Base-by-base conservation (phyloP, 805 yeast species). In the Nakazawaea ambrosiae region DNA sequence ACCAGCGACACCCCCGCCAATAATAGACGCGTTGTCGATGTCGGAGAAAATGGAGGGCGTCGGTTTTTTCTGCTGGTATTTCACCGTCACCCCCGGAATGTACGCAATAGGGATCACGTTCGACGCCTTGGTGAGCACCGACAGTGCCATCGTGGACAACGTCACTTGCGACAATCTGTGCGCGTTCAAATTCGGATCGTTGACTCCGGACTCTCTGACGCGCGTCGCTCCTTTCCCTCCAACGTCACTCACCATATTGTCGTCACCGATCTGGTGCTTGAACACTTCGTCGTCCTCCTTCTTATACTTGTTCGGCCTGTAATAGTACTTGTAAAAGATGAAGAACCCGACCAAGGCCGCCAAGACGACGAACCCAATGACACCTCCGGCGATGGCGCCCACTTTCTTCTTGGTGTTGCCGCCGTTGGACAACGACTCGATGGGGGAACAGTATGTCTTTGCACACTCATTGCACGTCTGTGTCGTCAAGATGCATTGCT, bases 91-190 rank as follows among this genome's bases (percentile, higher is more conserved):
- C 26, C 97, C 97, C 0, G 97, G 97, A 42, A 89, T 85, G 54
- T 88, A 89, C 2, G 95, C 95, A 40, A 90, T 81, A 15, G 96
- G 96, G 43, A 89, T 71, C 45, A 89, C 78, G 57, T 89, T 88
- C 11, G 95, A 83, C 4, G 94, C 94, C 49, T 81, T 76, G 9
- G 92, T 80, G 33, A 80, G 66, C 11, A 80, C 73, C 5, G 88
- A 73, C 22, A 83, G 73, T 7, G 89, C 82, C 53, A 49, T 39
- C 31, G 59, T 55, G 4, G 54, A 43, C 19, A 48, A 46, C 28
- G 62, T 56, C 11, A 50, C 53, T 36, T 57, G 56, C 14, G 58
- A 49, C 35, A 44, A 28, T 41, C 58, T 49, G 36, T 27, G 16
- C 18, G 26, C 6, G 12, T 31, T 16, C 18, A 14, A 5, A 18